Conservation (phyloP, 257 asterid genomes). For the Hygrophila difformis region DNA sequence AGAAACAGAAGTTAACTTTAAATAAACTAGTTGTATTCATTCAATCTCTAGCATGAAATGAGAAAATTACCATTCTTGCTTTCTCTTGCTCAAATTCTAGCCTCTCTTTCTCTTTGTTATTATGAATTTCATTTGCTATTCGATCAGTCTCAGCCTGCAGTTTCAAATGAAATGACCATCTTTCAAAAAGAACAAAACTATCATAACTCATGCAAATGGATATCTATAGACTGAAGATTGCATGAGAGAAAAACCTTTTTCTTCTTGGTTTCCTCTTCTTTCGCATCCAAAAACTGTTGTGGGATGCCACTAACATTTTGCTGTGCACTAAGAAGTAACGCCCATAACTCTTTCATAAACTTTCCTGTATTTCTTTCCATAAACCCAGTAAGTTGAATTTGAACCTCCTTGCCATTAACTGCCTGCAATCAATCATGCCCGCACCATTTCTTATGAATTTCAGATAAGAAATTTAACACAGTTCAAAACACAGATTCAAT, state of each 20-base stretch:
- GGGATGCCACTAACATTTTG: slow-evolving; percentile 90
- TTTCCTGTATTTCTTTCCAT: slow-evolving; percentile 98
- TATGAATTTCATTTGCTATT: slow-evolving; percentile 62
- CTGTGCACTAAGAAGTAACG: slow-evolving; percentile 82
- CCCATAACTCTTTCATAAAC: slow-evolving; percentile 98
- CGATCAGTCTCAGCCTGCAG: slow-evolving; percentile 87
- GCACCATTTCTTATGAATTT: slow-evolving; percentile 7
- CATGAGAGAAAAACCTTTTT: slow-evolving; percentile 55
- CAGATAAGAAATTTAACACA: background rate
- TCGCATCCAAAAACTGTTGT: slow-evolving; percentile 91
- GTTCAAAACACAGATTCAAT: too few species aligned
- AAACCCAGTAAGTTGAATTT: slow-evolving; percentile 90
- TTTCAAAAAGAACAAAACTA: slow-evolving; percentile 2
- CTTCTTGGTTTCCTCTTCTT: slow-evolving; percentile 85
- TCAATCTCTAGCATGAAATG: slow-evolving; percentile 43
- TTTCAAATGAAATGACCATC: slow-evolving; percentile 10
- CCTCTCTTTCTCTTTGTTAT: slow-evolving; percentile 71
- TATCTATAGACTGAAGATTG: slow-evolving; percentile 6
- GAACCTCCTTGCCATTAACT: slow-evolving; percentile 89
- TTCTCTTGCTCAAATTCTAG: slow-evolving; percentile 59
- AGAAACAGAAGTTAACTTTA: slow-evolving; percentile 40
- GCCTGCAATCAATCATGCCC: slow-evolving; percentile 43
- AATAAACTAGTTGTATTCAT: slow-evolving; percentile 23
- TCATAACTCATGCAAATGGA: background rate
- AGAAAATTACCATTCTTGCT: slow-evolving; percentile 50